These are phyloP conservation scores for Hymenoscyphus salicellus DNA, from an alignment of 2,329 filamentous ascomycete species.

Conservation along the genomic window DNA sequence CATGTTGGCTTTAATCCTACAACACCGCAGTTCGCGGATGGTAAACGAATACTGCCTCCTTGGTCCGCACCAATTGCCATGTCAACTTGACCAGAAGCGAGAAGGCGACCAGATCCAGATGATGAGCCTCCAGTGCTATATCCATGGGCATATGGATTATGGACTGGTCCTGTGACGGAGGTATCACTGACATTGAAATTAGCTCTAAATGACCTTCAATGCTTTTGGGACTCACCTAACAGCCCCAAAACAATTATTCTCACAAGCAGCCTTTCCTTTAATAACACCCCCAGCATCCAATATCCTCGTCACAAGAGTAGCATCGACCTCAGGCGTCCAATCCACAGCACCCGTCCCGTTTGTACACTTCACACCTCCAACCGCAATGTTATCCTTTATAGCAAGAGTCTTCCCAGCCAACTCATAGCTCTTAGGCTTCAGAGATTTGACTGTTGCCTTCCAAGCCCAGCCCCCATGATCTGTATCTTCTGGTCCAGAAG, in stretches of 20 bases:
- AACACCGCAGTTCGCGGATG: slow-evolving; percentile 28
- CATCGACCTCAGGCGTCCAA: slow-evolving; percentile 27
- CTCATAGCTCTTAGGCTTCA: slow-evolving; percentile 20
- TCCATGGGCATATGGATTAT: slow-evolving; percentile 45
- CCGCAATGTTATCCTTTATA: slow-evolving; percentile 29
- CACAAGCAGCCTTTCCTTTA: slow-evolving; percentile 28
- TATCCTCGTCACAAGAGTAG: slow-evolving; percentile 25
- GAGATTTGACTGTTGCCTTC: slow-evolving; percentile 45
- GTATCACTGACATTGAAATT: slow-evolving; percentile 19
- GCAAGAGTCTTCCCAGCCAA: slow-evolving; percentile 24
- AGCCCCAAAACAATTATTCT: slow-evolving; percentile 31
- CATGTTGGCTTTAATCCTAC: slow-evolving; percentile 32
- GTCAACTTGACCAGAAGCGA: slow-evolving; percentile 44
- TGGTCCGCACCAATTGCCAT: slow-evolving; percentile 37
- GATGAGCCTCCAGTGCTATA: slow-evolving; percentile 51
- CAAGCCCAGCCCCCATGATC: slow-evolving; percentile 38
- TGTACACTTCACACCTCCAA: slow-evolving; percentile 27
- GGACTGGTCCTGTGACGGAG: slow-evolving; percentile 25
- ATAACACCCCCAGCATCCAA: slow-evolving; percentile 27
- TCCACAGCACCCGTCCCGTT: slow-evolving; percentile 27
- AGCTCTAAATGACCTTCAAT: neutral
- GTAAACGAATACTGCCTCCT: slow-evolving; percentile 29
- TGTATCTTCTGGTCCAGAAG: slow-evolving; percentile 16
- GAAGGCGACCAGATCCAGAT: slow-evolving; percentile 46
- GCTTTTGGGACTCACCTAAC: slow-evolving; percentile 19